phyloP scores from a whole-genome alignment of 2,329 filamentous ascomycete species.

The Aspergillus ibericus region DNA sequence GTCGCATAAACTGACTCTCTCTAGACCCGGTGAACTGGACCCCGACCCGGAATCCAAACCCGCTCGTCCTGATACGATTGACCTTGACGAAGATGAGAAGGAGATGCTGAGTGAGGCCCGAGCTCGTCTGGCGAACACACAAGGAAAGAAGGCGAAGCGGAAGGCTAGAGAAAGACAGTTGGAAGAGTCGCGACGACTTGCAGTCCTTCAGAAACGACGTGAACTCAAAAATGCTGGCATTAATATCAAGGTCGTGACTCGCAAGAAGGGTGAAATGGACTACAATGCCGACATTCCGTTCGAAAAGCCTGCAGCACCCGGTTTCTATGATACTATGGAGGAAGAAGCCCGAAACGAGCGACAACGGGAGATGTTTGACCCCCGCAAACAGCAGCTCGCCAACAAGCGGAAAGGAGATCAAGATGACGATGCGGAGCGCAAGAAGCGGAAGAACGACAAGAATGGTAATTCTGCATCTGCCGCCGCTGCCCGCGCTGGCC shows the following conservation, averaged over 20 bases:
- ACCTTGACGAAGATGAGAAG: constrained; percentile 98
- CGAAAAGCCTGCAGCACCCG: constrained; percentile 82
- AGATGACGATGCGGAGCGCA: constrained; percentile 76
- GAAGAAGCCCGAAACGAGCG: constrained; percentile 79
- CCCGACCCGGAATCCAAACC: constrained; percentile 98
- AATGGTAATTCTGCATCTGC: constrained; percentile 75
- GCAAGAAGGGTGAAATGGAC: constrained; percentile 97
- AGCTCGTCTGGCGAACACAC: constrained; percentile 92
- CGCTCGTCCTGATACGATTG: constrained; percentile 91
- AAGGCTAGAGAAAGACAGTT: constrained; percentile 95
- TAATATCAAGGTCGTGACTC: constrained; percentile 90
- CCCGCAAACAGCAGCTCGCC: constrained; percentile 83
- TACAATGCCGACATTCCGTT: constrained; percentile 99
- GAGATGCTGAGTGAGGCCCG: constrained; percentile 98
- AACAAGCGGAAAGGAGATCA: constrained; percentile 92
- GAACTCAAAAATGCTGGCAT: constrained; percentile 98
- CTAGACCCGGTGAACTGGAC: constrained; percentile 84
- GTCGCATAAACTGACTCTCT: constrained; percentile 14
- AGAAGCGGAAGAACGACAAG: constrained; percentile 87
- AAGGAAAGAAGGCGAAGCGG: constrained; percentile 97
- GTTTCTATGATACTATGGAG: constrained; percentile 91
- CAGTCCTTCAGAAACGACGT: constrained; percentile 87
- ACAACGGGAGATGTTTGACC: constrained; percentile 83
- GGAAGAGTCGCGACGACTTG: constrained; percentile 87
- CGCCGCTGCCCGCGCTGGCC: constrained; percentile 87